Evolutionary conservation across 805 yeast species (phyloP), one percentile per base, ranked within the genome.

Genomic region (Candida jianshihensis): DNA sequence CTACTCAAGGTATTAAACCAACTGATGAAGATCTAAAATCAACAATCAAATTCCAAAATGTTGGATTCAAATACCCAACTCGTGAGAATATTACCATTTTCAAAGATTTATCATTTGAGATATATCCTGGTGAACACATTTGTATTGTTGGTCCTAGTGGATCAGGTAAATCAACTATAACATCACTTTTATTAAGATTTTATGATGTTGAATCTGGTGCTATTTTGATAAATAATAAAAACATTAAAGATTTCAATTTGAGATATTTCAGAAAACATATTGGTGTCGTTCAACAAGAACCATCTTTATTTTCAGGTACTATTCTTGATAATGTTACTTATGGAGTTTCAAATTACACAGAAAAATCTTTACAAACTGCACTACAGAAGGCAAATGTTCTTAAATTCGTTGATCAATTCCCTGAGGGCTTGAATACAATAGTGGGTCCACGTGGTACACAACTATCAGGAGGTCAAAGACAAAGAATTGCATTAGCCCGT

Each of bases 111-210:
- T 66, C 74, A 44, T 65, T 90, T 38, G 66, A 61, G 2, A 78
- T 90, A 31, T 56, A 65, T 13, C 77, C 83, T 24, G 97, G 97
- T 12, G 89, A 86, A 47, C 90, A 90, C 49, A 78, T 89, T 13
- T 89, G 97, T 55, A 77, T 90, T 40, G 97, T 89, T 14, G 97
- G 97, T 2, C 96, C 96, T n/a, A 81, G 94, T 24, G 97, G 97
- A 2, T 84, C 95, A 42, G 97, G 97, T 19, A 90, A 90, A 57
- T 85, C 95, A 14, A 89, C 97, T 0, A 75, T 90, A 3, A 71
- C 89, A 6, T 85, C 89, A 35, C 62, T 90, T 35, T 61, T 90
- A 31, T 60, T 89, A 47, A 68, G 97, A 40, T 85, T 84, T 54
- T 90, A 90, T 59, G 96, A 88, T 49, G 89, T 94, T 2, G 54